These are phyloP conservation scores for Hansenula sp. DNA, from an alignment of 1,139 yeast species.

Conservation along the genomic window DNA sequence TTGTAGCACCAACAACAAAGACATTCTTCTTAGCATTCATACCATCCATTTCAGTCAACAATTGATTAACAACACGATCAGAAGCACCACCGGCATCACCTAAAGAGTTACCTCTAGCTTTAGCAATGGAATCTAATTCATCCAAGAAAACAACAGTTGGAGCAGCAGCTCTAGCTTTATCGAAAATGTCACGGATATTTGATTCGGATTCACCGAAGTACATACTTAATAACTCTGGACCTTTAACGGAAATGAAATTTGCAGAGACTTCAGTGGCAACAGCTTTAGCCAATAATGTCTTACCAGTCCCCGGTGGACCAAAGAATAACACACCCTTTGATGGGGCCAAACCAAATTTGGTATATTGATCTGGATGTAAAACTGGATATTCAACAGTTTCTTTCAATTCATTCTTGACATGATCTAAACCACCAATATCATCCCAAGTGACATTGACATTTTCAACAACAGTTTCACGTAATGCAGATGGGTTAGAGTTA, in stretches of 20 bases:
- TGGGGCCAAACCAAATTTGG: constrained; percentile 96
- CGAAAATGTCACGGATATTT: constrained; percentile 94
- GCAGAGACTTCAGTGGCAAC: constrained; percentile 98
- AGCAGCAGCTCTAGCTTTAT: constrained; percentile 98
- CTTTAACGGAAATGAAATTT: constrained; percentile 93
- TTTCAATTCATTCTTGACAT: constrained; percentile 92
- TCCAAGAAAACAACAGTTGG: constrained; percentile 97
- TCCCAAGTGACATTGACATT: constrained; percentile 98
- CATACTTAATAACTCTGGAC: constrained; percentile 96
- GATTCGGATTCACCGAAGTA: constrained; percentile 99
- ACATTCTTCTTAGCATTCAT: constrained; percentile 99
- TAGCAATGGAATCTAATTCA: constrained; percentile 96
- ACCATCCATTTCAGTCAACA: constrained; percentile 99
- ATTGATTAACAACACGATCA: constrained; percentile 96
- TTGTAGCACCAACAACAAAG: constrained; percentile 98
- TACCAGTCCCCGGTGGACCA: constrained; percentile 99
- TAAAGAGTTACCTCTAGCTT: constrained; percentile 88
- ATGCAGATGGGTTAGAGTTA: constrained; percentile 97
- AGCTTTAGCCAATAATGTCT: constrained; percentile 94
- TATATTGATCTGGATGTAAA: constrained; percentile 96
- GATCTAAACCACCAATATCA: constrained; percentile 76
- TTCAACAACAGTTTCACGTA: constrained; percentile 99
- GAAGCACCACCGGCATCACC: constrained; percentile 99
- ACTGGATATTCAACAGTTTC: constrained; percentile 99
- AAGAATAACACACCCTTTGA: constrained; percentile 97